Percentiles rank a stretch among this genome's conserved stretches.
Conservation (phyloP, 2,329 filamentous ascomycete species). For the Aurifilum marmelostoma region DNA sequence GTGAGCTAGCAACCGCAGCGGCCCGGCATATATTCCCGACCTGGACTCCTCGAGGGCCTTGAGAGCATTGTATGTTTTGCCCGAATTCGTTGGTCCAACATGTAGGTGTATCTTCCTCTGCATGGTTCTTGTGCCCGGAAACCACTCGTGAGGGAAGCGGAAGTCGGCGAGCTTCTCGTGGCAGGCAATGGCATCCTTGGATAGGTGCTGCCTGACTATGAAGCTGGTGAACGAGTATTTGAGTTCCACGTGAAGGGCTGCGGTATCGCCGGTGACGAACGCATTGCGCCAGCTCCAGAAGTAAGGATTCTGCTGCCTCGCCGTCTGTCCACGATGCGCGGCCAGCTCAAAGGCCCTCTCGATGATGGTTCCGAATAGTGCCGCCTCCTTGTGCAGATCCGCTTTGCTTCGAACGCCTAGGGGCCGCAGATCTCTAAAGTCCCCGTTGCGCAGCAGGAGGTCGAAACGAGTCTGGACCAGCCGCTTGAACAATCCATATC, state of each 20-base stretch:
- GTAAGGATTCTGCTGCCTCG: slow-evolving; percentile 52
- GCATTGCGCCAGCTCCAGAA: slow-evolving; percentile 63
- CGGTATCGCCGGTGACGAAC: slow-evolving; percentile 57
- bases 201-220: slow-evolving; percentile 60
- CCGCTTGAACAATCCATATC: slow-evolving; percentile 32
- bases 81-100: slow-evolving; percentile 95
- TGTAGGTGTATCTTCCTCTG: slow-evolving; percentile 88
- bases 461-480: slow-evolving; percentile 41
- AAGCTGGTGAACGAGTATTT: slow-evolving; percentile 71
- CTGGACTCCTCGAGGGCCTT: slow-evolving; percentile 78
- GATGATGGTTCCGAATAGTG: slow-evolving; percentile 50
- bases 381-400: slow-evolving; percentile 49
- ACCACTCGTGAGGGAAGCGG: slow-evolving; percentile 92
- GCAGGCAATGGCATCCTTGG: slow-evolving; percentile 56
- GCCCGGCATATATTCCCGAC: slow-evolving; percentile 86
- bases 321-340: slow-evolving; percentile 39
- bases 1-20: slow-evolving; percentile 84
- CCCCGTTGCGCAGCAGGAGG: slow-evolving; percentile 38
- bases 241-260: slow-evolving; percentile 60
- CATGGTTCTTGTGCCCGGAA: slow-evolving; percentile 76
- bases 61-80: slow-evolving; percentile 94
- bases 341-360: slow-evolving; percentile 51
- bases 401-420: slow-evolving; percentile 44
- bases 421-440: slow-evolving; percentile 36
- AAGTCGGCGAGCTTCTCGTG: slow-evolving; percentile 76